A percentile compares a stretch with the other conserved stretches of the same genome.
Conservation (phyloP, 1,284 basidiomycete genomes). For the Pterula multifida region DNA sequence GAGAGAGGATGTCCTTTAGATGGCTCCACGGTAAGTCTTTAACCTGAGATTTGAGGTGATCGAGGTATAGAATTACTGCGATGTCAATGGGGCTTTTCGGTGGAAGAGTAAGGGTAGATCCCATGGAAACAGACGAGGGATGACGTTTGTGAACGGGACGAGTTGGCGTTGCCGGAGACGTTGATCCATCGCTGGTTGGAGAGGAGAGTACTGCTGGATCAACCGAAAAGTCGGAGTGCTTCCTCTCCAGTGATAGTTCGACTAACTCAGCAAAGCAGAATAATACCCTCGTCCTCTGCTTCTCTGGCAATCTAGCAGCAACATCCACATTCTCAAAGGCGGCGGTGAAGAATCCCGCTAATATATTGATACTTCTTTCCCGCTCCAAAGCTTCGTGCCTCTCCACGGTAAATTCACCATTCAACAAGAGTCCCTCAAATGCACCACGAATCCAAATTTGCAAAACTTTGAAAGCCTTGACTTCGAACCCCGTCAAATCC, state of each 20-base stretch:
- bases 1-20: constrained; percentile 45
- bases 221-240: neutral
- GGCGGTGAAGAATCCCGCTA: constrained; percentile 42
- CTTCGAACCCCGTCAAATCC: constrained; percentile 56
- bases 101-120: constrained; percentile 2
- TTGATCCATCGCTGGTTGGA: neutral
- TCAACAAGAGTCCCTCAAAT: constrained; percentile 37
- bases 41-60: constrained; percentile 45
- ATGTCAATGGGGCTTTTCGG: constrained; percentile 43
- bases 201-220: neutral
- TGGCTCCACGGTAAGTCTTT: constrained; percentile 41
- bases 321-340: constrained; percentile 38
- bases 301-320: constrained; percentile 45
- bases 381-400: constrained; percentile 38
- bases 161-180: constrained; percentile 8
- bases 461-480: constrained; percentile 38
- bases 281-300: constrained; percentile 37
- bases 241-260: constrained; percentile 19
- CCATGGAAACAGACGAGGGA: constrained; percentile 18
- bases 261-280: constrained; percentile 47
- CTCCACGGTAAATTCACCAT: constrained; percentile 21
- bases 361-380: constrained; percentile 46
- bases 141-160: constrained; percentile 17
- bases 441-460: constrained; percentile 52
- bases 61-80: constrained; percentile 49